Percentiles rank a stretch among this genome's conserved stretches.
Evolutionary conservation across 2,329 filamentous ascomycete species (phyloP).

Genomic region (Monosporascus sp.): DNA sequence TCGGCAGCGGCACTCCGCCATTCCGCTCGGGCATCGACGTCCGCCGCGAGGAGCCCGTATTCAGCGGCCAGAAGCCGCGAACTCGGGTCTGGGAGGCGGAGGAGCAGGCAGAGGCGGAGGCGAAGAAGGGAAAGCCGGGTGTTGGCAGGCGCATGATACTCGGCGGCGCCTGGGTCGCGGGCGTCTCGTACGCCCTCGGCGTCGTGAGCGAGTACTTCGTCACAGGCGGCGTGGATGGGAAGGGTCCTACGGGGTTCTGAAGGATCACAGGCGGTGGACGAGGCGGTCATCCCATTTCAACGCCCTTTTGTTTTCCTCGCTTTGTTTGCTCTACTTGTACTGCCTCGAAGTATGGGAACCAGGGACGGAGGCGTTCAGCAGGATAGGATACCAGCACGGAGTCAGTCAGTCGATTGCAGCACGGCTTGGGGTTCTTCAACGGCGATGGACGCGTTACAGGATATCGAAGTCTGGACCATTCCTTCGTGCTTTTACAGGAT

Average conservation of each 20-base stretch:
- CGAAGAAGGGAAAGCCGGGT: conserved; percentile 31
- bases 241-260: conserved; percentile 30
- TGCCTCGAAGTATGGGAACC: too few species aligned
- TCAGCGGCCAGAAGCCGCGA: conserved; percentile 33
- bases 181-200: conserved; percentile 52
- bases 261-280: neutral
- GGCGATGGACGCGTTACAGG: too few species aligned
- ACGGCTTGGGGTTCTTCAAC: too few species aligned
- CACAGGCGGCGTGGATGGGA: conserved; percentile 40
- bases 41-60: conserved; percentile 41
- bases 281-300: too few species aligned
- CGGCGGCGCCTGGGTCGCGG: conserved; percentile 50
- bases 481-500: too few species aligned
- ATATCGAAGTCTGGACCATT: too few species aligned
- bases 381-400: too few species aligned
- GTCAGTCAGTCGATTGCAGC: too few species aligned
- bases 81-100: conserved; percentile 13
- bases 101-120: neutral
- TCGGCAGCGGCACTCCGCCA: conserved; percentile 26
- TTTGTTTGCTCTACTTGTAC: too few species aligned
- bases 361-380: too few species aligned
- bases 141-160: conserved; percentile 44
- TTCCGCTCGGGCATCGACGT: conserved; percentile 40
- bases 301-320: too few species aligned
- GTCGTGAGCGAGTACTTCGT: conserved; percentile 54